Base-by-base conservation (phyloP, 345 rosid genomes). In the Rubroshorea leprosula region DNA sequence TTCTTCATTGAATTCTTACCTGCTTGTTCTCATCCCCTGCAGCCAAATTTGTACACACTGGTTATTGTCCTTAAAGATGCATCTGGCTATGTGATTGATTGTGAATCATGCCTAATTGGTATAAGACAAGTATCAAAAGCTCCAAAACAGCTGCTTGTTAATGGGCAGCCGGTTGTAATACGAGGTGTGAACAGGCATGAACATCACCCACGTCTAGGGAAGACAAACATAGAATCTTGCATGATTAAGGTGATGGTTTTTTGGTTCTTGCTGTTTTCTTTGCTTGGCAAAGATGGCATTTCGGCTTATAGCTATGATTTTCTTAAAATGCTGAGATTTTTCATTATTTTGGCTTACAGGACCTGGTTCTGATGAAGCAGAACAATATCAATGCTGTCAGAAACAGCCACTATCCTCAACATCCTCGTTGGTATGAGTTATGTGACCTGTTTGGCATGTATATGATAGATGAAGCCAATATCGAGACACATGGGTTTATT, bases 101-200 rank as follows among this genome's bases (percentile, higher is more conserved):
- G 97, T 60, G 99, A 93, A 68, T 93, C 99, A 17, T 80, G 96
- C 76, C 75, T 76, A 75, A 86, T 89, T 64, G 99, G 99, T 55
- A 68, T 93, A 60, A 77, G 94, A 57, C 76, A 71, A 83, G 84
- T 93, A 39, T 83, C 90, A 31, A 93, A 80, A 81, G 87, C 96
- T 62, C 87, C 80, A 22, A 93, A 93, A 64, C 94, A 89, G 77
- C 76, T 93, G 57, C 97, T 93, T 75, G 81, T 93, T 64, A 93
- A 93, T 57, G 94, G 91, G 43, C 76, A 69, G 15, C 94, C 99
- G 5, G 88, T 93, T 60, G 68, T 79, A 39, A 83, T 93, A 45
- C 87, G 87, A 83, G 99, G 99, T 55, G 97, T 83, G 66, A 93
- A 93, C 79, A 83, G 99, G 79, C 99, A 93, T 61, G 99, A 93